phyloP scores from a whole-genome alignment of 768 basidiomycete species.

The Amanita thiersii region DNA sequence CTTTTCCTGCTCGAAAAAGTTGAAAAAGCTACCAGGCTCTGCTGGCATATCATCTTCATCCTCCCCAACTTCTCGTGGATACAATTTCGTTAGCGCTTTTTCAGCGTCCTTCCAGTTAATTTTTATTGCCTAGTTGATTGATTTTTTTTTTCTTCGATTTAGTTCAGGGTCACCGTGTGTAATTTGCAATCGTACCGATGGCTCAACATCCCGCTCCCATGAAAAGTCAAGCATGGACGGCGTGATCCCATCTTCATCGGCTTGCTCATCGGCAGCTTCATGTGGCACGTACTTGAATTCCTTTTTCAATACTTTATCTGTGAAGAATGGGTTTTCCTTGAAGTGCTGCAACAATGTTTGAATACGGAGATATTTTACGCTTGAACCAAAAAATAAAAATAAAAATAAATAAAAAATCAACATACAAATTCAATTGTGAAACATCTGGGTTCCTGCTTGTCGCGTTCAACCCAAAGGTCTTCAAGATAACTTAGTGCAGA shows the following conservation, averaged over 20 bases:
- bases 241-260: constrained; percentile 71
- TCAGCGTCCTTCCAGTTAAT: constrained; percentile 78
- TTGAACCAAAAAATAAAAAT: neutral
- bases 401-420: constrained; percentile 13
- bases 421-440: constrained; percentile 88
- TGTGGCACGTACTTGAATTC: constrained; percentile 67
- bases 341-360: constrained; percentile 50
- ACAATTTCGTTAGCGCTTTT: constrained; percentile 70
- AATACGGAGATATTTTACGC: neutral
- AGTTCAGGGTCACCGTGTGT: too few relatives aligned
- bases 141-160: too few relatives aligned
- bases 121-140: constrained; percentile 57
- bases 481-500: constrained; percentile 77
- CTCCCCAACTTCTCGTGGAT: constrained; percentile 58
- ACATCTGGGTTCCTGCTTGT: constrained; percentile 66
- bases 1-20: constrained; percentile 63
- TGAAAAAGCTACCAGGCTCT: constrained; percentile 82
- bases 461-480: constrained; percentile 77
- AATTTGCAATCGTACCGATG: constrained; percentile 44
- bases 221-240: constrained; percentile 73
- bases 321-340: constrained; percentile 82
- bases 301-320: constrained; percentile 69
- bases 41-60: constrained; percentile 53
- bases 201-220: constrained; percentile 67
- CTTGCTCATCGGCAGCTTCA: constrained; percentile 42